A percentile compares a stretch with the other conserved stretches of the same genome.
Conservation (phyloP, 768 basidiomycete genomes). For the Boletus pseudopeckii region DNA sequence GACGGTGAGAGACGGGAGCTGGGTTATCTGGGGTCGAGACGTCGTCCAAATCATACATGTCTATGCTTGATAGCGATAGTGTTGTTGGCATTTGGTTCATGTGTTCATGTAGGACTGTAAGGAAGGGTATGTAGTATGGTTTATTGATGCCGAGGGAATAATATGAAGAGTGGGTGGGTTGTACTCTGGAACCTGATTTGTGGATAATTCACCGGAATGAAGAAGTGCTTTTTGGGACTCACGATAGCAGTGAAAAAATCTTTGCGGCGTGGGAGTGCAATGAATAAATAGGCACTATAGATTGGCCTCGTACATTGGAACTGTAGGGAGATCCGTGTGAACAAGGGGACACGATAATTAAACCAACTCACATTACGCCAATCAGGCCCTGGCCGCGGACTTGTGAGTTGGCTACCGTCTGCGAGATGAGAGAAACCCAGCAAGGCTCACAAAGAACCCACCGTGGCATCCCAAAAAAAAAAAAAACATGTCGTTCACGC, state of each 20-base stretch:
- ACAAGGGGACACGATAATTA: neutral
- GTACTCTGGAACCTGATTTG: constrained; percentile 43
- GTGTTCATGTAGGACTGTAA: constrained; percentile 37
- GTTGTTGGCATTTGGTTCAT: constrained; percentile 32
- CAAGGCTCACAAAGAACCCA: constrained; percentile 33
- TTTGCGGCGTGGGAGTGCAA: constrained; percentile 36
- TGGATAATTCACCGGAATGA: neutral
- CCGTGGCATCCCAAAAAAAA: neutral
- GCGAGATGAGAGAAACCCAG: constrained; percentile 37
- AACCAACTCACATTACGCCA: constrained; percentile 32
- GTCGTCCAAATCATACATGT: constrained; percentile 14
- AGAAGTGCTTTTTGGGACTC: constrained; percentile 25
- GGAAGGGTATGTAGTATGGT: constrained; percentile 44
- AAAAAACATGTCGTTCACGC: constrained; percentile 4
- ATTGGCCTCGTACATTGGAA: constrained; percentile 19
- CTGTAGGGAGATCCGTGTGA: constrained; percentile 10
- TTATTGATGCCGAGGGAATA: constrained; percentile 50
- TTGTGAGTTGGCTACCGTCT: constrained; percentile 28
- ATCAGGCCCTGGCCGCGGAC: constrained; percentile 35
- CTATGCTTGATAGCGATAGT: constrained; percentile 37
- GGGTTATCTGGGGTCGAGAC: constrained; percentile 18
- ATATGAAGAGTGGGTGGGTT: constrained; percentile 49
- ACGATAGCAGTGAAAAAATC: constrained; percentile 51
- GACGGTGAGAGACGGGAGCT: constrained; percentile 50
- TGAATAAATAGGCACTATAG: constrained; percentile 40